Evolutionary conservation across 148 eudicot genomes (phyloP).

Genomic region (Cornus florida): DNA sequence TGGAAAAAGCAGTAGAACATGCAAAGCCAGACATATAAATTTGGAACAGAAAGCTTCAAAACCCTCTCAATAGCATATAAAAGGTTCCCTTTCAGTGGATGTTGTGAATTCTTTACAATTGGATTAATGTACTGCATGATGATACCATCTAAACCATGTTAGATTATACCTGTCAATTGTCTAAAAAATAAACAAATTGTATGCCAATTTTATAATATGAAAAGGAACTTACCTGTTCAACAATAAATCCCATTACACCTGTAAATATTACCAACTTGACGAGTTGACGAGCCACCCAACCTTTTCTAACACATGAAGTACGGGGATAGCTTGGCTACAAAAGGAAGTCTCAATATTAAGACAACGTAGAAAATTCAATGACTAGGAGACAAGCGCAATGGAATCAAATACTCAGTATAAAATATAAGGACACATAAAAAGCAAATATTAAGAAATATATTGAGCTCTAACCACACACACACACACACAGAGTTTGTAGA

Average conservation of each 20-base stretch:
- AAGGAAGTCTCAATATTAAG: conserved; percentile 17
- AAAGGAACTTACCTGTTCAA: conserved; percentile 68
- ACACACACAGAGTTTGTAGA: neutral
- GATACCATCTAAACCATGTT: conserved; percentile 17
- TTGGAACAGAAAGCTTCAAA: conserved; percentile 96
- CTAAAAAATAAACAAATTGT: conserved; percentile 8
- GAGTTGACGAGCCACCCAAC: conserved; percentile 88
- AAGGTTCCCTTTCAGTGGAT: conserved; percentile 88
- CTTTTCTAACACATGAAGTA: conserved; percentile 64
- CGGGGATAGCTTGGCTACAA: conserved; percentile 89
- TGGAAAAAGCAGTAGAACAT: conserved; percentile 98
- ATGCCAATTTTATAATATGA: neutral
- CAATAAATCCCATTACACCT: conserved; percentile 93
- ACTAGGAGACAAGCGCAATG: neutral
- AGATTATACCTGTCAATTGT: conserved; percentile 12
- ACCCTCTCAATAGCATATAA: conserved; percentile 93
- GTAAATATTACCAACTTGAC: conserved; percentile 86
- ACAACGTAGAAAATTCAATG: conserved; percentile 7
- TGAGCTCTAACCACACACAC: neutral
- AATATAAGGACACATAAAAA: neutral
- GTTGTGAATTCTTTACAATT: conserved; percentile 83
- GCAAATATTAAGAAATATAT: neutral
- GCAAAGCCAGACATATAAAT: conserved; percentile 97
- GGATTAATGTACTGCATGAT: conserved; percentile 87
- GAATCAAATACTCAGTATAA: neutral